Evolutionary conservation across 805 yeast species (phyloP).

Genomic region (Monosporozyma servazzii): DNA sequence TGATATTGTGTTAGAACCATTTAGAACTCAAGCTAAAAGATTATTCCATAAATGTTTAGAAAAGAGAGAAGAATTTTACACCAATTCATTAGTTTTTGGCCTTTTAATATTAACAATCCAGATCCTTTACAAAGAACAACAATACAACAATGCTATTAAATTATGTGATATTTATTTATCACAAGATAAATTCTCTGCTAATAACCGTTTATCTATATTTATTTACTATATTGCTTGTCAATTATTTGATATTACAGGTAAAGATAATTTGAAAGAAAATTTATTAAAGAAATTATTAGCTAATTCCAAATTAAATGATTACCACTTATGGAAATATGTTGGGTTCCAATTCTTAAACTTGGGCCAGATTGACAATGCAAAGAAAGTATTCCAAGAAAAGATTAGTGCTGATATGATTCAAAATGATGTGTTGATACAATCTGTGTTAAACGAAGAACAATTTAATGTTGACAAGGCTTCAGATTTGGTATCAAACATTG

Average conservation of each 20-base stretch:
- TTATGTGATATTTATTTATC: slow-evolving; percentile 20
- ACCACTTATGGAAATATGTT: slow-evolving; percentile 24
- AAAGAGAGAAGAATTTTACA: not conserved
- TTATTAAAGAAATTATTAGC: slow-evolving; percentile 12
- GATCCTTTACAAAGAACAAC: slow-evolving; percentile 19
- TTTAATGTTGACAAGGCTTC: slow-evolving; percentile 11
- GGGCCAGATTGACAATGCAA: slow-evolving; percentile 12
- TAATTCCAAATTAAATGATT: not conserved
- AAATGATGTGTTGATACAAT: slow-evolving; percentile 10
- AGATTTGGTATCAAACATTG: slow-evolving; percentile 15
- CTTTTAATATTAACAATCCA: slow-evolving; percentile 20
- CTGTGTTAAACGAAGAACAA: slow-evolving; percentile 7
- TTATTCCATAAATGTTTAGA: slow-evolving; percentile 13
- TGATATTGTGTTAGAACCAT: slow-evolving; percentile 21
- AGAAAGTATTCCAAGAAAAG: slow-evolving; percentile 11
- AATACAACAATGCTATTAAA: slow-evolving; percentile 25
- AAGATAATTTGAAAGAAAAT: slow-evolving; percentile 14
- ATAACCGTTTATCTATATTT: not conserved
- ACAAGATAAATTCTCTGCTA: slow-evolving; percentile 1
- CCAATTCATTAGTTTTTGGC: slow-evolving; percentile 14
- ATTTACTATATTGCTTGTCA: slow-evolving; percentile 19
- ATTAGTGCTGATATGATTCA: not conserved
- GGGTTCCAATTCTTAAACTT: slow-evolving; percentile 21
- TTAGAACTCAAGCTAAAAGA: slow-evolving; percentile 25
- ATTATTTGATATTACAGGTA: slow-evolving; percentile 17